Evolutionary conservation across 306 rosid genomes (phyloP), one percentile per base, ranked within the genome.

Genomic region (Ammopiptanthus mongolicus): DNA sequence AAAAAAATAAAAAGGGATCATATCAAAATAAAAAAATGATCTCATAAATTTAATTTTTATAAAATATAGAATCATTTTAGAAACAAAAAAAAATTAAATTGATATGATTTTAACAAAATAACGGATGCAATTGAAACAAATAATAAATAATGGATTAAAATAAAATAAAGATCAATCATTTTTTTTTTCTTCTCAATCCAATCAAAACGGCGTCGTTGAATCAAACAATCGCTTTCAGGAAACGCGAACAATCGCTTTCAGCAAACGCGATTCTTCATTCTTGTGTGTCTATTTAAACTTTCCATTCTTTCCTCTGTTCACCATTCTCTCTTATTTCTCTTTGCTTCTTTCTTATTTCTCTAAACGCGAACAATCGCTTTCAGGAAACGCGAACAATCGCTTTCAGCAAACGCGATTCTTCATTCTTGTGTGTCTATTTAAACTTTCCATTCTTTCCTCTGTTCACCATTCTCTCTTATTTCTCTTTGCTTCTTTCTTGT

Each of bases 241-340:
- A 18, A 71, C 59, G 55, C 56, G 10, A 10, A n/a, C n/a, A n/a
- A n/a, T 25, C 53, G 25, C 64, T 63, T 74, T 62, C 31, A 29
- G 1, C 18, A 1, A 18, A 71, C 59, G 55, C 56, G 10, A 10
- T 25, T 52, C 59, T 12, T 12, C 18, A 3, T 10, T 22, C 2
- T 31, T 15, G 5, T 12, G 21, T 13, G 5, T 76, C 76, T 77
- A 69, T 78, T 69, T 78, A 78, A 69, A 78, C 46, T 47, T 21
- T 5, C 42, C 2, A 34, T 12, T 12, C 21, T 23, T 19, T 61
- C 62, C 44, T 68, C 51, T 57, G 2, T 9, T 72, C 57, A 5
- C n/a, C 67, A 17, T 44, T 39, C 15, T 13, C 36, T n/a, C n/a
- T n/a, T 6, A 34, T 36, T 36, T 7, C 10, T 12, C 41, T 23